Conservation (phyloP, 1,284 basidiomycete genomes). For the Leucoagaricus sp. region DNA sequence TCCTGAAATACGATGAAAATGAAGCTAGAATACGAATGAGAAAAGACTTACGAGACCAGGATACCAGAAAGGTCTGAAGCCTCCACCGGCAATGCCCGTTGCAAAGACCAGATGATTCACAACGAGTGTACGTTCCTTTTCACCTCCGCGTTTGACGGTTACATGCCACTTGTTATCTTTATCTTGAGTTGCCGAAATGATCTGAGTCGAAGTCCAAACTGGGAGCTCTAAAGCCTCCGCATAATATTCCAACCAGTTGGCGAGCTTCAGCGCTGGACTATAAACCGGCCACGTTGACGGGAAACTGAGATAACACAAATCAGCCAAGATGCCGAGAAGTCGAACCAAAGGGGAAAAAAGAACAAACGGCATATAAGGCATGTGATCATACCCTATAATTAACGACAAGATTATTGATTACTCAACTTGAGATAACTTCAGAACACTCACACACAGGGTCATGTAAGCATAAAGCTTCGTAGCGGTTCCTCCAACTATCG, state of each 20-base stretch:
- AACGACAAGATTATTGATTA: not conserved
- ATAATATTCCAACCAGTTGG: slow-evolving; percentile 70
- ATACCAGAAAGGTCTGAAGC: slow-evolving; percentile 18
- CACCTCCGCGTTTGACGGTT: slow-evolving; percentile 42
- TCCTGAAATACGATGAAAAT: slow-evolving; percentile 33
- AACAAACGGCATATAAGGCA: slow-evolving; percentile 57
- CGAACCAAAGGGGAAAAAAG: not conserved
- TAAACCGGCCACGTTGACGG: slow-evolving; percentile 64
- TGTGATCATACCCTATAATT: slow-evolving; percentile 51
- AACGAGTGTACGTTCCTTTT: slow-evolving; percentile 44
- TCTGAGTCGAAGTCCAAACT: slow-evolving; percentile 49
- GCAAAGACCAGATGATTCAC: slow-evolving; percentile 60
- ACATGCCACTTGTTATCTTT: slow-evolving; percentile 53
- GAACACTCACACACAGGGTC: slow-evolving; percentile 44
- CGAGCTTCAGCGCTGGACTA: slow-evolving; percentile 62
- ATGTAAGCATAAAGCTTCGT: slow-evolving; percentile 61
- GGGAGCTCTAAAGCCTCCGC: slow-evolving; percentile 65
- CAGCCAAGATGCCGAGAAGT: not conserved
- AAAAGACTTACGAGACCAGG: slow-evolving; percentile 26
- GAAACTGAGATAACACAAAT: slow-evolving; percentile 39
- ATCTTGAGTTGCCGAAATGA: slow-evolving; percentile 54
- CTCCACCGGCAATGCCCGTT: slow-evolving; percentile 40
- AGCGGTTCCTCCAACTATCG: slow-evolving; percentile 60
- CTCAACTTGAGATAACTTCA: not conserved
- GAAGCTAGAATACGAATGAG: not conserved